These are phyloP conservation scores for Aspergillus sp. DNA, from an alignment of 2,329 filamentous ascomycete genomes.

Conservation along the genomic window DNA sequence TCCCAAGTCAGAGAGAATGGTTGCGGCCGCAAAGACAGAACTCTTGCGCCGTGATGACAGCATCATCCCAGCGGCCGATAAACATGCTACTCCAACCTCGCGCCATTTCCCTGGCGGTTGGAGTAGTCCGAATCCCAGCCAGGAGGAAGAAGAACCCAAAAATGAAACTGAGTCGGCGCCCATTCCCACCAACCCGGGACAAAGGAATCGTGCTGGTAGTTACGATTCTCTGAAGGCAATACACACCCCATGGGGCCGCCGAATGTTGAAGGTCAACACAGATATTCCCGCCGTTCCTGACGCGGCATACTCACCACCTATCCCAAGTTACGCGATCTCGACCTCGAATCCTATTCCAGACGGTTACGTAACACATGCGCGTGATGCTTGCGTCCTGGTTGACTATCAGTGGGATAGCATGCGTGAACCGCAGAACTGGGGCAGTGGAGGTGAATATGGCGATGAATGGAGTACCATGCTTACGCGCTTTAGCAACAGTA, in stretches of 20 bases:
- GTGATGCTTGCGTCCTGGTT: conserved; percentile 80
- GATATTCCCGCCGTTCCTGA: conserved; percentile 28
- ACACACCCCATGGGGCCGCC: conserved; percentile 17
- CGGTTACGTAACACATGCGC: conserved; percentile 86
- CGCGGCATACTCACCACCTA: conserved; percentile 68
- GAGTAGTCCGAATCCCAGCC: conserved; percentile 38
- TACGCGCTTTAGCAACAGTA: conserved; percentile 75
- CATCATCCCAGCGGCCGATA: conserved; percentile 46
- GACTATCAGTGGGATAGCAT: conserved; percentile 98
- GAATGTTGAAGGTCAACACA: conserved; percentile 32
- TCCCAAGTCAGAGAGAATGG: conserved; percentile 81
- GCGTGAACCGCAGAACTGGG: conserved; percentile 74
- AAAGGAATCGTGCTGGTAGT: conserved; percentile 51
- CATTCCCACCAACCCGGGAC: conserved; percentile 18
- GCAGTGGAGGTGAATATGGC: conserved; percentile 79
- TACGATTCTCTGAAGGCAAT: conserved; percentile 35
- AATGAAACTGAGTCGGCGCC: neutral
- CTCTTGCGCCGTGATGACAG: conserved; percentile 73
- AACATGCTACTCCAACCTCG: conserved; percentile 34
- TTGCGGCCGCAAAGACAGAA: conserved; percentile 84
- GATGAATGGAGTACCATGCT: conserved; percentile 99
- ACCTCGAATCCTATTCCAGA: conserved; percentile 76
- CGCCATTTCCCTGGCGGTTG: conserved; percentile 59
- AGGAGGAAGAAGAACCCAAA: conserved; percentile 27
- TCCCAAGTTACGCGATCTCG: conserved; percentile 80